Evolutionary conservation across 352 stramenopile species (phyloP).

Genomic region (Pythium dissotocum): DNA sequence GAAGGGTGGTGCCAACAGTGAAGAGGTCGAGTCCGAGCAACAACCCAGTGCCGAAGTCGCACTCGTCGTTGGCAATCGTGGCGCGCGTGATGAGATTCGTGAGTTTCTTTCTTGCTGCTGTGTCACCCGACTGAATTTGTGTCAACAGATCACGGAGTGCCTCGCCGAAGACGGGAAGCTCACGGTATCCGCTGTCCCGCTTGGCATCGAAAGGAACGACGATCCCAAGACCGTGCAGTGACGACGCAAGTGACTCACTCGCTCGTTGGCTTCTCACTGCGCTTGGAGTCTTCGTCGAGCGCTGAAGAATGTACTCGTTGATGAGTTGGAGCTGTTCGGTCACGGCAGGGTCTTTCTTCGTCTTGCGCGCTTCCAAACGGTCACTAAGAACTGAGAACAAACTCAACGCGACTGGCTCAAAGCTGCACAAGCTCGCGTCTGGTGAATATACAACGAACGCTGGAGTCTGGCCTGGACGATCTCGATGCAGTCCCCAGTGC

Average conservation of each 20-base stretch:
- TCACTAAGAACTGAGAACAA: slow-evolving; percentile 45
- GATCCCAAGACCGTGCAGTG: slow-evolving; percentile 51
- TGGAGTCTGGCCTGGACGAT: slow-evolving; percentile 41
- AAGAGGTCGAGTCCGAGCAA: slow-evolving; percentile 67
- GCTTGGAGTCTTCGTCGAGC: slow-evolving; percentile 8
- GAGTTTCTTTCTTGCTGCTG: slow-evolving; percentile 33
- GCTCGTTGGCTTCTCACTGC: slow-evolving; percentile 31
- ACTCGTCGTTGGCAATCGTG: slow-evolving; percentile 71
- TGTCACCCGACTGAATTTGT: slow-evolving; percentile 25
- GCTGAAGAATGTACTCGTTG: neutral
- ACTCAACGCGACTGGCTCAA: slow-evolving; percentile 37
- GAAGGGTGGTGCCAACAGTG: slow-evolving; percentile 35
- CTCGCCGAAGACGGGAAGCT: slow-evolving; percentile 41
- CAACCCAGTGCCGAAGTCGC: slow-evolving; percentile 66
- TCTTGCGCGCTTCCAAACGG: neutral
- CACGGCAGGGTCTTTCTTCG: neutral
- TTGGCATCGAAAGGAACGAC: slow-evolving; percentile 51
- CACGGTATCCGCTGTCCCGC: slow-evolving; percentile 53
- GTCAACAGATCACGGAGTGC: slow-evolving; percentile 38
- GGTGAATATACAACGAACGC: slow-evolving; percentile 41
- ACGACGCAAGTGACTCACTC: slow-evolving; percentile 36
- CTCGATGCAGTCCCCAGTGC: slow-evolving; percentile 58
- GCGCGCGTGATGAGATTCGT: slow-evolving; percentile 61
- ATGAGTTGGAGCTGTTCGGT: slow-evolving; percentile 5
- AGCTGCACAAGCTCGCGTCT: slow-evolving; percentile 34